Evolutionary conservation across 345 rosid genomes (phyloP), one percentile per base, ranked within the genome.

Genomic region (Linum trigynum): DNA sequence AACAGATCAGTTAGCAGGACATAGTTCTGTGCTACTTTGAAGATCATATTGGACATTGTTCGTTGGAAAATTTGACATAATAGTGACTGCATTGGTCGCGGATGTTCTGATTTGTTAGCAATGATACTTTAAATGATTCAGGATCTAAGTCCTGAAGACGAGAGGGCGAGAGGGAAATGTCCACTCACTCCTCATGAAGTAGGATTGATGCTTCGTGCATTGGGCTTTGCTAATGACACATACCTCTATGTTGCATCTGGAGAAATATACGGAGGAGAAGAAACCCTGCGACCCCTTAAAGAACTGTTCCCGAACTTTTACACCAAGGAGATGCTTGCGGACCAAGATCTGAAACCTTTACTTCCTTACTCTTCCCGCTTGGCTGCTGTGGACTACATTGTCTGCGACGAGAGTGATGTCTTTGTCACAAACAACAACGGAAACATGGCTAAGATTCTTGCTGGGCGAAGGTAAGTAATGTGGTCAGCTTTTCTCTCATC

Each of bases 401-500:
- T 82, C 65, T 88, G 89, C 63, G 98, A 95, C 39, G 91, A 91
- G 72, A 95, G 99, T 59, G 97, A 95, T 17, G 98, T 91, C 67
- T 95, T 91, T 71, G 84, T 89, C 79, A 86, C 99, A 38, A 95
- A 91, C 57, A 95, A 95, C 65, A 95, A 95, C 56, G 99, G 98
- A 75, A 95, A 95, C 63, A 95, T 95, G 99, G 99, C 97, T 71
- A 95, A 89, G 83, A 89, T 89, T 77, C 98, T 95, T 67, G 94
- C 99, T 7, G 99, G 99, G 64, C 76, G 91, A 83, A 95, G 99
- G 99, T 95, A 72, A 85, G 85, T 66, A 16, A 65, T 11, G 60
- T 12, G 6, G 8, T 59, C 39, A 4, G 8, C 7, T 37, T 1
- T 7, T 23, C 32, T 23, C 32, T 23, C 32, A 23, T 23, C 32